Base-by-base conservation (phyloP, 345 rosid genomes). In the Populus euphratica region DNA sequence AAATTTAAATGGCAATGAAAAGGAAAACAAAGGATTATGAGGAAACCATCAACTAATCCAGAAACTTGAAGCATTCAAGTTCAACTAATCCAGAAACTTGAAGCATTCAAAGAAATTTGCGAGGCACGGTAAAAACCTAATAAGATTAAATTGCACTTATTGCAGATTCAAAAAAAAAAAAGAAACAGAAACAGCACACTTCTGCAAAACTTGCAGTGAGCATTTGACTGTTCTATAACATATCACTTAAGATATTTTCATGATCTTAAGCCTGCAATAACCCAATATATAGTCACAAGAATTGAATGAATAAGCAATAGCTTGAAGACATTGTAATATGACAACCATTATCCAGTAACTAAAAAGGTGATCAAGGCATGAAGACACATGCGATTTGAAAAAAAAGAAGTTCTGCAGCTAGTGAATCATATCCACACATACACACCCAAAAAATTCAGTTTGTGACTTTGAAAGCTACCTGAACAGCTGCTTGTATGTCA, bases 401-500 rank as follows among this genome's bases (percentile, higher is more conserved):
- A 11, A 76, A 68, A 33, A 4, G 5, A 76, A 10, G 31, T 68
- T 17, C 21, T 8, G 10, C 73, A 76, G 38, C 21, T 54, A 43
- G 14, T 16, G 43, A 8, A 43, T n/a, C 38, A 69, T 7, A 62
- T 33, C 70, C 47, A 31, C 56, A 69, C 27, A 13, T 25, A 13
- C 8, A 14, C 10, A 21, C 50, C 27, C 50, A 49, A 61, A 61
- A 47, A 33, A 11, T 59, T 69, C 44, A 72, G 14, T 69, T 61
- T 74, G 65, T 72, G 76, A 68, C 39, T 70, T 59, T 27, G 72
- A 82, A 75, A 73, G 44, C 65, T 79, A 92, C 98, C 97, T 96
- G 98, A 78, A 89, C 93, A 64, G 97, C 98, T 52, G 98, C 97
- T 84, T 89, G 99, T 79, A 94, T 91, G 81, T 96, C 99, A 12